Evolutionary conservation across 805 yeast species (phyloP).

Genomic region (Candida glaebosa): DNA sequence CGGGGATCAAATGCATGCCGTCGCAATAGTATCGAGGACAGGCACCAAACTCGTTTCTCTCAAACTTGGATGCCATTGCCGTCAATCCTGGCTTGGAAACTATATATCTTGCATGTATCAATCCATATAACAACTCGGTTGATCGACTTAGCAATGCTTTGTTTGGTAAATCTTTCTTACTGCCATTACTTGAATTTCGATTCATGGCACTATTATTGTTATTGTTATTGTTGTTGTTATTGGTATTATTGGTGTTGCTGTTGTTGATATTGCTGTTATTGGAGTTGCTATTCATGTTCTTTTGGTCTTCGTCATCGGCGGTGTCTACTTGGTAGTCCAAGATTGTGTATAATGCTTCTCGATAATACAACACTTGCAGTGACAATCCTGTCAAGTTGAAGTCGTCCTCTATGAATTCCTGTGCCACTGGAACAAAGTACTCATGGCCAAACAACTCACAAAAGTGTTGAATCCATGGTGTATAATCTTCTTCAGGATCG

Average conservation of each 20-base stretch:
- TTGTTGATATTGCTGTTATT: not conserved
- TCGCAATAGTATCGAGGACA: constrained; percentile 91
- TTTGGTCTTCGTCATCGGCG: constrained; percentile 28
- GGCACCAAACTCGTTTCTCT: constrained; percentile 80
- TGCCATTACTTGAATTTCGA: not conserved
- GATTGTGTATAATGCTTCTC: constrained; percentile 88
- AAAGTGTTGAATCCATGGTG: constrained; percentile 80
- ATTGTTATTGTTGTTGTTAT: constrained; percentile 1
- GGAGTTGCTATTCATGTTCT: constrained; percentile 5
- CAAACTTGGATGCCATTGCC: constrained; percentile 91
- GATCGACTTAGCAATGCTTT: constrained; percentile 79
- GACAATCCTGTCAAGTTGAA: constrained; percentile 90
- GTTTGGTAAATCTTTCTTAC: constrained; percentile 49
- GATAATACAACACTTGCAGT: constrained; percentile 81
- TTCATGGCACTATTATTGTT: not conserved
- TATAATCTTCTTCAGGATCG: constrained; percentile 52
- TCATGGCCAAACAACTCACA: constrained; percentile 81
- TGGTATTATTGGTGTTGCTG: not conserved
- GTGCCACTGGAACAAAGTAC: constrained; percentile 86
- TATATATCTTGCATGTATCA: constrained; percentile 90
- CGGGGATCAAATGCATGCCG: constrained; percentile 85
- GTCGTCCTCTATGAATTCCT: constrained; percentile 93
- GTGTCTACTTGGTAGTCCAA: constrained; percentile 72
- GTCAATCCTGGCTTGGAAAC: constrained; percentile 86
- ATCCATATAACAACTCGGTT: constrained; percentile 89